Evolutionary conservation across 1,284 basidiomycete species (phyloP).

Genomic region (Thecaphora frezii): DNA sequence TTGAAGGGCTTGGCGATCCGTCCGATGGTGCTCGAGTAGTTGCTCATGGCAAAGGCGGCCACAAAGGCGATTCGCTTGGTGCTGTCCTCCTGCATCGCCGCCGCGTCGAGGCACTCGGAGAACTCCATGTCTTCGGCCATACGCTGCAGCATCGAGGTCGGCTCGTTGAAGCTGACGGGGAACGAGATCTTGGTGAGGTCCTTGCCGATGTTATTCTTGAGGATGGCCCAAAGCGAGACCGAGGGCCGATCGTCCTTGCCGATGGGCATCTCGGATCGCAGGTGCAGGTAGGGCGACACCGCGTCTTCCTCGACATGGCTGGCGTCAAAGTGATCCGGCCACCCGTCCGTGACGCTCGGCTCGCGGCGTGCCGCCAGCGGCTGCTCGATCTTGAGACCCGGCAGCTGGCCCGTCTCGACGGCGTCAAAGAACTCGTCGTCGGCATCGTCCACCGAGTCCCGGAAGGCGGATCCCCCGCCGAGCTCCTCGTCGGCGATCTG

Average conservation of each 20-base stretch:
- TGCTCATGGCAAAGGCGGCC: conserved; percentile 95
- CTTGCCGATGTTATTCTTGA: conserved; percentile 96
- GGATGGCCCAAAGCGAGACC: conserved; percentile 89
- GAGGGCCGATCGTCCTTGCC: conserved; percentile 79
- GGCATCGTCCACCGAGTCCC: conserved; percentile 68
- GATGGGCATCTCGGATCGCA: conserved; percentile 72
- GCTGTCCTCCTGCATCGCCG: conserved; percentile 75
- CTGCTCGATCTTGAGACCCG: conserved; percentile 46
- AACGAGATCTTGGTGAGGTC: conserved; percentile 94
- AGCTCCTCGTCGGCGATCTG: conserved; percentile 19
- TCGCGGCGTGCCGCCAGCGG: conserved; percentile 17
- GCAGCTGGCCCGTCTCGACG: conserved; percentile 70
- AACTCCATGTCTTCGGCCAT: conserved; percentile 63
- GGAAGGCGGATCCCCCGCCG: conserved; percentile 1
- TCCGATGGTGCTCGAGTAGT: conserved; percentile 88
- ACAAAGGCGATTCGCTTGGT: conserved; percentile 86
- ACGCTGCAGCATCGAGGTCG: conserved; percentile 77
- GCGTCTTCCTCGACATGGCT: conserved; percentile 29
- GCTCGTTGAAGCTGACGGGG: conserved; percentile 86
- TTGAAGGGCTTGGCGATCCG: conserved; percentile 59
- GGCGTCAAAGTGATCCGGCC: conserved; percentile 35
- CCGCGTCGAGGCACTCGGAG: conserved; percentile 69
- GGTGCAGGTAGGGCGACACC: conserved; percentile 65
- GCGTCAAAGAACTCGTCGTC: conserved; percentile 98
- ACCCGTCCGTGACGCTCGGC: conserved; percentile 4